Conservation (phyloP, 805 yeast species). For the Yamadazyma nakazawae region DNA sequence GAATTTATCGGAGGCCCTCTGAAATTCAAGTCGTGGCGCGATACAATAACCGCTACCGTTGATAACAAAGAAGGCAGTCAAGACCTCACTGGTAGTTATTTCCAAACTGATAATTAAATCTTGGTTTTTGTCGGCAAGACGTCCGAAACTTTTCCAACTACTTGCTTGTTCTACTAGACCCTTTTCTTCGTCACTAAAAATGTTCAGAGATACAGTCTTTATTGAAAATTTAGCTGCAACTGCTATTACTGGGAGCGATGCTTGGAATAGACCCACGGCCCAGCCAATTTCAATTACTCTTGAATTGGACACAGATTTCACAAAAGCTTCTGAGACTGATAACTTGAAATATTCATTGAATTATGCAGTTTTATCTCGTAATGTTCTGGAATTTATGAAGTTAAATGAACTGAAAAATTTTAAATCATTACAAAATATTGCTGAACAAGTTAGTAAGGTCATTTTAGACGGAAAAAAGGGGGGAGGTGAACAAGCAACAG, state of each 20-base stretch:
- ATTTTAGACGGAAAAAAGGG: constrained; percentile 43
- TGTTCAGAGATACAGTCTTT: constrained; percentile 36
- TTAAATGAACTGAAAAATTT: constrained; percentile 37
- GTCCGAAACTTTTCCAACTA: constrained; percentile 10
- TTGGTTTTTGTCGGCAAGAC: constrained; percentile 12
- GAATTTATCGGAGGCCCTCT: no score
- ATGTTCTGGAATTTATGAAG: constrained; percentile 53
- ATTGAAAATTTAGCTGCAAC: constrained; percentile 58
- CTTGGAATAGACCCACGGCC: constrained; percentile 64
- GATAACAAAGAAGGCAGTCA: not conserved
- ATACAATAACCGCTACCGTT: constrained; percentile 3
- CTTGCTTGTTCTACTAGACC: constrained; percentile 1
- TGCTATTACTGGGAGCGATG: constrained; percentile 69
- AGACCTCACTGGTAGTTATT: not conserved
- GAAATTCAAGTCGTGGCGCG: not conserved
- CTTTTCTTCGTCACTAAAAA: constrained; percentile 12
- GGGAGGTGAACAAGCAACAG: constrained; percentile 44
- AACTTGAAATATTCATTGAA: constrained; percentile 80
- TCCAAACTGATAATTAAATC: constrained; percentile 8
- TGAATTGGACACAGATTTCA: constrained; percentile 61
- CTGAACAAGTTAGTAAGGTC: constrained; percentile 43
- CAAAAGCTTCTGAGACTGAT: constrained; percentile 73
- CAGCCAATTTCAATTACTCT: constrained; percentile 66
- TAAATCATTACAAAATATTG: constrained; percentile 44
- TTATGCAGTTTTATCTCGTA: constrained; percentile 79